phyloP scores from a whole-genome alignment of 2,329 filamentous ascomycete genomes.

The Exophiala sp. region DNA sequence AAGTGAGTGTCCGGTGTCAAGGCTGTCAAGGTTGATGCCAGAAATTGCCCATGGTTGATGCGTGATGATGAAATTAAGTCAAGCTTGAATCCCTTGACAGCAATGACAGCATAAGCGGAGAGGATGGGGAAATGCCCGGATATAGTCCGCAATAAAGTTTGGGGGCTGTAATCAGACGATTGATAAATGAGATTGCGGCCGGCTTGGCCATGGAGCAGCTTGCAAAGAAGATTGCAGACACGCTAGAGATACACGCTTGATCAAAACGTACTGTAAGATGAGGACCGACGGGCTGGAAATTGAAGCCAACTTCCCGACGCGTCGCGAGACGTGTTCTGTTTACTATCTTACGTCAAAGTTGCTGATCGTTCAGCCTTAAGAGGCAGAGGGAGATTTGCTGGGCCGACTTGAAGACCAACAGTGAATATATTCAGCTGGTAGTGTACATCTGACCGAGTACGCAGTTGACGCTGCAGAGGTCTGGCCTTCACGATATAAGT shows the following conservation, averaged over 20 bases:
- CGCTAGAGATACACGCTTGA: conserved; percentile 8
- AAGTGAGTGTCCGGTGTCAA: not conserved
- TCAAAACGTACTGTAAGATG: too few relatives aligned
- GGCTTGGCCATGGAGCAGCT: conserved; percentile 9
- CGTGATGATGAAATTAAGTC: not conserved
- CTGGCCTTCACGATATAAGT: too few relatives aligned
- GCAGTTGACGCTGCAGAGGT: too few relatives aligned
- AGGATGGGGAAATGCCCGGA: not conserved
- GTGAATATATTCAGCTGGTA: not conserved
- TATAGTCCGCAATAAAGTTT: not conserved
- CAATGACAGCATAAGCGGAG: not conserved
- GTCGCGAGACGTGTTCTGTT: conserved; percentile 11
- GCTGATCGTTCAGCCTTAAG: not conserved
- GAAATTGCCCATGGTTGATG: not conserved
- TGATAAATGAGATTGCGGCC: conserved; percentile 12
- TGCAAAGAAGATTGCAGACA: not conserved
- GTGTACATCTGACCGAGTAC: not conserved
- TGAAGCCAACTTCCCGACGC: conserved; percentile 3
- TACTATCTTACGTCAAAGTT: conserved; percentile 8
- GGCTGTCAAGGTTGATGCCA: not conserved
- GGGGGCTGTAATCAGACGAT: not conserved
- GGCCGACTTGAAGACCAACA: not conserved
- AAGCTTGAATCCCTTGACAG: not conserved
- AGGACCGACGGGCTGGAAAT: not conserved
- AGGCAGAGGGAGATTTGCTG: conserved; percentile 14